phyloP scores from a whole-genome alignment of 257 asterid genomes.

The Agastache rugosa region DNA sequence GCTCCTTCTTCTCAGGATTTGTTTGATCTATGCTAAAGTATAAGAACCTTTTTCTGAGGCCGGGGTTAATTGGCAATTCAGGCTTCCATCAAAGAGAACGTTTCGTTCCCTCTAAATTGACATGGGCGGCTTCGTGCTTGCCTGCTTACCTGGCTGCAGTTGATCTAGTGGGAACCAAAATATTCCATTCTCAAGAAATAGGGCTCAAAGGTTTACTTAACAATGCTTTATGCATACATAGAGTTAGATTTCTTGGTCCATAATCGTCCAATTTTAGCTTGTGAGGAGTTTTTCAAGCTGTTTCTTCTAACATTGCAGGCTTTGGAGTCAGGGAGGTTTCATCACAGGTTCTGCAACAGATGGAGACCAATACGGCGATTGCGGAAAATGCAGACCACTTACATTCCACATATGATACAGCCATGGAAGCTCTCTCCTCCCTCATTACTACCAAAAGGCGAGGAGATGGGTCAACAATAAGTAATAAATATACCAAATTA shows the following conservation, averaged over 20 bases:
- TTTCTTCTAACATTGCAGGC: conserved; percentile 40
- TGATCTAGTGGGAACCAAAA: conserved; percentile 41
- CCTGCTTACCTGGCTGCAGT: conserved; percentile 36
- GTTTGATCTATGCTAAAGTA: conserved; percentile 56
- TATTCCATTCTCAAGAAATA: conserved; percentile 39
- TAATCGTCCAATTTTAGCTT: conserved; percentile 8
- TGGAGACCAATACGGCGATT: conserved; percentile 41
- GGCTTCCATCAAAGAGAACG: conserved; percentile 37
- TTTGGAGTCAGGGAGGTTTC: conserved; percentile 41
- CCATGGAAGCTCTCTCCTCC: conserved; percentile 92
- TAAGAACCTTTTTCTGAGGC: conserved; percentile 42
- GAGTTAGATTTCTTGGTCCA: neutral
- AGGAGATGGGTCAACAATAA: conserved; percentile 47
- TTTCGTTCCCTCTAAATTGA: conserved; percentile 37
- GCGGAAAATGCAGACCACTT: conserved; percentile 48
- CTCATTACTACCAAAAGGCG: conserved; percentile 71
- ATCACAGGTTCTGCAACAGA: conserved; percentile 44
- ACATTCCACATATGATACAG: conserved; percentile 64
- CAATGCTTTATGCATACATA: conserved; percentile 8
- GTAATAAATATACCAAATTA: conserved; percentile 53
- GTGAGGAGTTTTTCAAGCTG: conserved; percentile 5
- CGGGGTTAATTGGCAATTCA: conserved; percentile 41
- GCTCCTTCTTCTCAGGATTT: conserved; percentile 36
- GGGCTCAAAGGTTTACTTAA: conserved; percentile 44
- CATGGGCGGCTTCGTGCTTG: conserved; percentile 39